Evolutionary conservation across 225 moss, liverwort and hornwort species (phyloP), one percentile per base, ranked within the genome.

Genomic region (Bryoerythrophyllum caledonicum): DNA sequence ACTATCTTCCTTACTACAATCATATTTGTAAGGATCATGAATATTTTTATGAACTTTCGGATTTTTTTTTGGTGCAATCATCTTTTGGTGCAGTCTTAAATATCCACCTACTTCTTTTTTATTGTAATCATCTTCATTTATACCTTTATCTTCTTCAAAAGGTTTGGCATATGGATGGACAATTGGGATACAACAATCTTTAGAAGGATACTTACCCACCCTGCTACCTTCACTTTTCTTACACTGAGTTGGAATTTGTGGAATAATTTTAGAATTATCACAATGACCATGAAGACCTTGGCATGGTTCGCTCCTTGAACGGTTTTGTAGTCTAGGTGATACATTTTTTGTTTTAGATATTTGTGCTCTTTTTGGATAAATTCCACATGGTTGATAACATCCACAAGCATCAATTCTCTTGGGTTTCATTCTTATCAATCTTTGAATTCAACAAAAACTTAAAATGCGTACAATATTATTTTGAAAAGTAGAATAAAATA

Each of bases 381-480:
- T 20, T 25, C 0, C 0, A 70, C 15, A 65, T 21, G 15, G 14
- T 3, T 65, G 35, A 44, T 0, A 2, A 59, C 65, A 73, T 65
- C 53, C 0, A 13, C 48, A 66, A 32, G 74, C 12, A 49, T 77
- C 14, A 24, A 19, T 14, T 30, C 0, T 4, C 30, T 24, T 25
- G 0, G 4, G 20, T 28, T 0, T 8, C 55, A 77, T 81, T 12
- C 4, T 7, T 0, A 60, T 24, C 0, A 67, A 30, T 1, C 5
- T 5, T 35, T 35, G 0, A 1, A 7, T 26, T 20, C 0, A 15
- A 24, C 15, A 1, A 21, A 2, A 49, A 6, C 0, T 8, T 2
- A 1, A 17, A 26, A 0, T 6, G 52, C 0, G 13, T 24, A 1
- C 1, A 8, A 20, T 0, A 24, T 40, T 8, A 6, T 0, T 2